Conservation (phyloP, 2,329 filamentous ascomycete species). For the Alternaria consortialis region DNA sequence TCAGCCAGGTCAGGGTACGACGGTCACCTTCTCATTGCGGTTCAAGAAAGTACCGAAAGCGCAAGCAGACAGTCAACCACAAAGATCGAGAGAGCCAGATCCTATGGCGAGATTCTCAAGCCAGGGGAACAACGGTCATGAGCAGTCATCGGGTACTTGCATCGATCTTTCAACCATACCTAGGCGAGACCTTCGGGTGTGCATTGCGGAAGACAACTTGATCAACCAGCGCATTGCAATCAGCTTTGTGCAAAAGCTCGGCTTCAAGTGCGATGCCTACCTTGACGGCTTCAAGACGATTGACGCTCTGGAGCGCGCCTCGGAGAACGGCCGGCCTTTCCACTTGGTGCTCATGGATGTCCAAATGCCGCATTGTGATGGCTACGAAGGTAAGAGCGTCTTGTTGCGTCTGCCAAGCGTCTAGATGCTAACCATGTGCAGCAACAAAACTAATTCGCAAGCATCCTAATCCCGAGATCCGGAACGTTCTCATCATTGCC, state of each 20-base stretch:
- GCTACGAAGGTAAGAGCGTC: conserved; percentile 69
- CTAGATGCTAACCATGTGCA: conserved; percentile 23
- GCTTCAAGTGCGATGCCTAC: conserved; percentile 87
- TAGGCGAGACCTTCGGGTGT: conserved; percentile 81
- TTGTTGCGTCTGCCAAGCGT: neutral
- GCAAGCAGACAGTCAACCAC: conserved; percentile 58
- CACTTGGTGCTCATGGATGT: conserved; percentile 96
- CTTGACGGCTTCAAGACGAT: conserved; percentile 90
- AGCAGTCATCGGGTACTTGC: conserved; percentile 46
- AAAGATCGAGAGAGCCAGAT: conserved; percentile 57
- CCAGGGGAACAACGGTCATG: conserved; percentile 56
- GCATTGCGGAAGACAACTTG: conserved; percentile 92
- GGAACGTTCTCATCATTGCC: conserved; percentile 89
- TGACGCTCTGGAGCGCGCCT: conserved; percentile 79
- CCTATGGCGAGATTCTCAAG: conserved; percentile 66
- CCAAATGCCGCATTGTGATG: conserved; percentile 93
- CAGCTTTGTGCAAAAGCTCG: conserved; percentile 85
- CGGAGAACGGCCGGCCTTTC: conserved; percentile 77
- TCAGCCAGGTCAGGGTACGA: conserved; percentile 73
- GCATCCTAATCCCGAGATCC: conserved; percentile 78
- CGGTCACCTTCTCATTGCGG: conserved; percentile 79
- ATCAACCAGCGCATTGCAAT: conserved; percentile 96
- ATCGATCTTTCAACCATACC: conserved; percentile 72
- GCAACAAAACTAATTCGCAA: conserved; percentile 83
- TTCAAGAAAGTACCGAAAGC: conserved; percentile 81